Evolutionary conservation across 225 moss, liverwort and hornwort genomes (phyloP).

Genomic region (Straminergon stramineum): DNA sequence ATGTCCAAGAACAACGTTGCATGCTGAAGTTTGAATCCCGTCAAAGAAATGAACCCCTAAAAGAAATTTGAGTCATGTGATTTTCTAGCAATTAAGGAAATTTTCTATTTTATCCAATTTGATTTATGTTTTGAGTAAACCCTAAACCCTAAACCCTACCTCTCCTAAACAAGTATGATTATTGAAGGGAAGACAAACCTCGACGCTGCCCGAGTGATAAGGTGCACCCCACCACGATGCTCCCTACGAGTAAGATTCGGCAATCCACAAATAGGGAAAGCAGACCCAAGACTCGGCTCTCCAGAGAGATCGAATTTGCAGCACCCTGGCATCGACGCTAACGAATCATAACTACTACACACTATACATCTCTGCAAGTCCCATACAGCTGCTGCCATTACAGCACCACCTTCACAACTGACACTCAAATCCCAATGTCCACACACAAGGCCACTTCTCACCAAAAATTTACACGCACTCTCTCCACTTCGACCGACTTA

Average conservation of each 20-base stretch:
- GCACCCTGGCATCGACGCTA: background rate
- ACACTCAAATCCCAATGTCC: background rate
- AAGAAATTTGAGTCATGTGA: background rate
- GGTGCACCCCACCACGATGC: background rate
- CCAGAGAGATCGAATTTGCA: conserved; percentile 1
- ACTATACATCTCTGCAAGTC: conserved; percentile 15
- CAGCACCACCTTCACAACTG: background rate
- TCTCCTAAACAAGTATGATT: background rate
- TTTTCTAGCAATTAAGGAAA: background rate
- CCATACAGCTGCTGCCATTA: conserved; percentile 18
- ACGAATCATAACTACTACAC: conserved; percentile 1
- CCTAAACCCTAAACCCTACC: background rate
- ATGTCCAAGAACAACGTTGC: background rate
- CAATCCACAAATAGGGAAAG: background rate
- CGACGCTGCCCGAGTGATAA: background rate
- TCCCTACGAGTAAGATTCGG: background rate
- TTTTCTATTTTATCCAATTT: background rate
- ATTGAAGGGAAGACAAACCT: conserved; percentile 13
- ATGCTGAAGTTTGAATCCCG: background rate
- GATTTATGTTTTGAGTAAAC: background rate
- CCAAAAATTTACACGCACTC: background rate
- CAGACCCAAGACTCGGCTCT: background rate
- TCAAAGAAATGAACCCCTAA: background rate
- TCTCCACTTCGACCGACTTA: background rate
- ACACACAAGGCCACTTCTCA: background rate